A percentile compares a stretch with the other conserved stretches of the same genome.
Conservation (phyloP, 2,329 filamentous ascomycete species). For the Pseudogymnoascus sp. region DNA sequence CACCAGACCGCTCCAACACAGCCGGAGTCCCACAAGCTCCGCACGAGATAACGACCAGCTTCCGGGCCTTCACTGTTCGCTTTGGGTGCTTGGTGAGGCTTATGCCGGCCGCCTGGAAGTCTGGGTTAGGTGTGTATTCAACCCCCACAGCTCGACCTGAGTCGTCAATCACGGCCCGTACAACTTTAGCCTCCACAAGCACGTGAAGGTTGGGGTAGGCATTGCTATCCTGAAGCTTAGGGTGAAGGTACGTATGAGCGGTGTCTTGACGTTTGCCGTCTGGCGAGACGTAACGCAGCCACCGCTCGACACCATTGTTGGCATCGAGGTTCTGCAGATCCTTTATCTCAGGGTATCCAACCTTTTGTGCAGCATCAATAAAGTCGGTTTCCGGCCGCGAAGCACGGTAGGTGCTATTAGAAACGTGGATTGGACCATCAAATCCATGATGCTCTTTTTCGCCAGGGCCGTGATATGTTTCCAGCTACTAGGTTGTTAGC, state of each 20-base stretch:
- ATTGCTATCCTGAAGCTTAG: constrained; percentile 48
- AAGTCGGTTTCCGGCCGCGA: constrained; percentile 39
- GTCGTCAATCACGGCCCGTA: constrained; percentile 64
- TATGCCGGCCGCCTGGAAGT: constrained; percentile 31
- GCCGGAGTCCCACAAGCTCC: constrained; percentile 30
- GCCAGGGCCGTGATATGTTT: constrained; percentile 33
- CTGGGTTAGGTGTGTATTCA: constrained; percentile 50
- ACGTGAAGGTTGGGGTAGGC: constrained; percentile 64
- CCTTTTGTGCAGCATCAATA: constrained; percentile 37
- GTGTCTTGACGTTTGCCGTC: constrained; percentile 64
- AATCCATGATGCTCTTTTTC: constrained; percentile 38
- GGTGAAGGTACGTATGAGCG: constrained; percentile 69
- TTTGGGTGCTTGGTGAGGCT: constrained; percentile 24
- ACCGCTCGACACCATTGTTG: constrained; percentile 13
- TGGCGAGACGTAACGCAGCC: neutral
- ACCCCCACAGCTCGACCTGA: constrained; percentile 65
- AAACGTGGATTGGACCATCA: constrained; percentile 48
- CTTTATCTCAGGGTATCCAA: constrained; percentile 44
- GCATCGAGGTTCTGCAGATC: constrained; percentile 45
- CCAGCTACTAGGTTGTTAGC: neutral
- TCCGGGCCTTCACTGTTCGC: constrained; percentile 41
- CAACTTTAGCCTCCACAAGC: constrained; percentile 67
- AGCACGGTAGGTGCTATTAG: constrained; percentile 39
- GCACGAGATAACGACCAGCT: constrained; percentile 43
- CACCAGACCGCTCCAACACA: constrained; percentile 54